Evolutionary conservation across 805 yeast genomes (phyloP).

Genomic region (Candida khao-thaluensis): DNA sequence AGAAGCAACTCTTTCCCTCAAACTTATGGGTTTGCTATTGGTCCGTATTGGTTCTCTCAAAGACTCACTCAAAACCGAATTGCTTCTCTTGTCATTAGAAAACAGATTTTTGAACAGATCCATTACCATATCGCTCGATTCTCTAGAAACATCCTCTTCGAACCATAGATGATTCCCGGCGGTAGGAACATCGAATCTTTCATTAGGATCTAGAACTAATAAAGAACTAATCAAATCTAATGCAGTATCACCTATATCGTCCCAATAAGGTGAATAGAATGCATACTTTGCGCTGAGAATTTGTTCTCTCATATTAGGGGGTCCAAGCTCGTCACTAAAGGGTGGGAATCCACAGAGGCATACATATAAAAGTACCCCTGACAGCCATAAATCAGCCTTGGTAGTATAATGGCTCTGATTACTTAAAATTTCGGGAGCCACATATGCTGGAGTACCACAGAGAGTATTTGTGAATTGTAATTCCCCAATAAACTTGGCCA

Average conservation of each 20-base stretch:
- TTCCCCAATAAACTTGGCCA: slow-evolving; percentile 68
- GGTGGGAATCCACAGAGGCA: slow-evolving; percentile 86
- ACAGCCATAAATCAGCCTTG: slow-evolving; percentile 79
- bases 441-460: slow-evolving; percentile 87
- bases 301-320: slow-evolving; percentile 76
- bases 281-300: slow-evolving; percentile 66
- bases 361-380: slow-evolving; percentile 74
- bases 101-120: neutral
- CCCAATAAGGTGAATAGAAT: slow-evolving; percentile 80
- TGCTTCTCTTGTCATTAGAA: slow-evolving; percentile 10
- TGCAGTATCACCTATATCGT: slow-evolving; percentile 61
- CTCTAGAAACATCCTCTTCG: slow-evolving; percentile 2
- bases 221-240: slow-evolving; percentile 64
- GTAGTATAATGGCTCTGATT: slow-evolving; percentile 63
- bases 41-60: slow-evolving; percentile 21
- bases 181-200: slow-evolving; percentile 40
- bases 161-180: slow-evolving; percentile 49
- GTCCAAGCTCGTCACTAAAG: slow-evolving; percentile 77
- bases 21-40: slow-evolving; percentile 28
- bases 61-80: slow-evolving; percentile 7
- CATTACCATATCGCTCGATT: neutral
- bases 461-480: slow-evolving; percentile 70
- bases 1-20: slow-evolving; percentile 26
- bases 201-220: slow-evolving; percentile 51
- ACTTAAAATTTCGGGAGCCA: slow-evolving; percentile 72